These are phyloP conservation scores for Ailanthus altissimus DNA, from an alignment of 345 rosid species.

Conservation along the genomic window DNA sequence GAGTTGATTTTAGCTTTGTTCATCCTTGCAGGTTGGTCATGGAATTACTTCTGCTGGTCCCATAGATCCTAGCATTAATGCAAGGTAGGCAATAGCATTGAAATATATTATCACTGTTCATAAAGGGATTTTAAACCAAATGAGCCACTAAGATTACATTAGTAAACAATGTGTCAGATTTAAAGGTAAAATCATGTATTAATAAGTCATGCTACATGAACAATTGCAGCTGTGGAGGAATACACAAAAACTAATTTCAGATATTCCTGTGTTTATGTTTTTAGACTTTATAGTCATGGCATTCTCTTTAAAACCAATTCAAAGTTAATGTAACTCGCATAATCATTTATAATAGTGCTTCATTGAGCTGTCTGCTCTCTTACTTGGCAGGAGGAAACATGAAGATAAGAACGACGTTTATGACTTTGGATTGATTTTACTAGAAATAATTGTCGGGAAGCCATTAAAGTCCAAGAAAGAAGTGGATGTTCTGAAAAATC, in stretches of 20 bases:
- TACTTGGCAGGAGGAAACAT: slow-evolving; percentile 40
- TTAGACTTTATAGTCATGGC: neutral
- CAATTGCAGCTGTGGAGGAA: neutral
- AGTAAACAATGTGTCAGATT: neutral
- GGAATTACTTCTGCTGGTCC: slow-evolving; percentile 44
- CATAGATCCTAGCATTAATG: slow-evolving; percentile 34
- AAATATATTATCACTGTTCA: neutral
- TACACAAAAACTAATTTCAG: neutral
- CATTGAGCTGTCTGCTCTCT: neutral
- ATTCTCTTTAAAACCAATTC: neutral
- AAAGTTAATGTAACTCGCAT: neutral
- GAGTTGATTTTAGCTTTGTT: slow-evolving; percentile 12
- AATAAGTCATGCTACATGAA: neutral
- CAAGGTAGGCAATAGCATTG: slow-evolving; percentile 43
- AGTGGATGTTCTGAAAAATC: slow-evolving; percentile 53
- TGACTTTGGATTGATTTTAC: slow-evolving; percentile 83
- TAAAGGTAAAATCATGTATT: neutral
- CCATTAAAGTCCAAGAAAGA: slow-evolving; percentile 55
- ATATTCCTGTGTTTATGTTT: neutral
- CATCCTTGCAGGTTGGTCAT: slow-evolving; percentile 52
- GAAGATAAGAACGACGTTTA: slow-evolving; percentile 66
- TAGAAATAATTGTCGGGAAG: slow-evolving; percentile 78
- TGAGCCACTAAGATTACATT: neutral
- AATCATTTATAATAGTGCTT: neutral
- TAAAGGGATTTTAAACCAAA: too few relatives aligned